These are phyloP conservation scores for Neurospora intermedia DNA, from an alignment of 495 filamentous ascomycete genomes.

Conservation along the genomic window DNA sequence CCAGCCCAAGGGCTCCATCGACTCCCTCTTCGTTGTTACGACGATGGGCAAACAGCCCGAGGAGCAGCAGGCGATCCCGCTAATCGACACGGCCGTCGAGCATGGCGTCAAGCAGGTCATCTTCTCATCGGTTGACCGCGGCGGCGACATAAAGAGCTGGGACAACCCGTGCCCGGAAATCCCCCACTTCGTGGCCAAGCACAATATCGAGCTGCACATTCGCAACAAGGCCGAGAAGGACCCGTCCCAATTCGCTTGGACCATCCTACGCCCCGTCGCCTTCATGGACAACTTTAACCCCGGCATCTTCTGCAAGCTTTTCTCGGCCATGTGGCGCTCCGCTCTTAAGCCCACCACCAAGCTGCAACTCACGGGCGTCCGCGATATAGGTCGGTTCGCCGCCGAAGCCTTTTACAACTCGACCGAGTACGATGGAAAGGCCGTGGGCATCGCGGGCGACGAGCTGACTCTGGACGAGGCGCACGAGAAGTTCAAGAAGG, in stretches of 20 bases:
- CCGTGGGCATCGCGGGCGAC: slow-evolving; percentile 22
- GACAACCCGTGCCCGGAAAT: slow-evolving; percentile 44
- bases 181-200: slow-evolving; percentile 54
- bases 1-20: slow-evolving; percentile 31
- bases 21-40: slow-evolving; percentile 41
- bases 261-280: slow-evolving; percentile 48
- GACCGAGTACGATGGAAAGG: slow-evolving; percentile 18
- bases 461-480: slow-evolving; percentile 25
- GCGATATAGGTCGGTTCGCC: slow-evolving; percentile 55
- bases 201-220: slow-evolving; percentile 55
- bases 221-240: slow-evolving; percentile 25
- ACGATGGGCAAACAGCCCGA: slow-evolving; percentile 32
- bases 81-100: slow-evolving; percentile 48
- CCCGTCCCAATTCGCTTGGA: slow-evolving; percentile 33
- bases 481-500: slow-evolving; percentile 37
- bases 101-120: slow-evolving; percentile 44
- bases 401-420: slow-evolving; percentile 42
- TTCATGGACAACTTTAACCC: slow-evolving; percentile 55
- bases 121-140: slow-evolving; percentile 58
- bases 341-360: slow-evolving; percentile 29
- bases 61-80: slow-evolving; percentile 48
- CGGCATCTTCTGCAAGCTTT: slow-evolving; percentile 44
- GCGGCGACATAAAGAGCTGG: slow-evolving; percentile 43
- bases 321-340: slow-evolving; percentile 42
- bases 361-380: slow-evolving; percentile 47